Evolutionary conservation across 2,329 filamentous ascomycete genomes (phyloP), one percentile per base, ranked within the genome.

Genomic region (Lecanicillium sp.): DNA sequence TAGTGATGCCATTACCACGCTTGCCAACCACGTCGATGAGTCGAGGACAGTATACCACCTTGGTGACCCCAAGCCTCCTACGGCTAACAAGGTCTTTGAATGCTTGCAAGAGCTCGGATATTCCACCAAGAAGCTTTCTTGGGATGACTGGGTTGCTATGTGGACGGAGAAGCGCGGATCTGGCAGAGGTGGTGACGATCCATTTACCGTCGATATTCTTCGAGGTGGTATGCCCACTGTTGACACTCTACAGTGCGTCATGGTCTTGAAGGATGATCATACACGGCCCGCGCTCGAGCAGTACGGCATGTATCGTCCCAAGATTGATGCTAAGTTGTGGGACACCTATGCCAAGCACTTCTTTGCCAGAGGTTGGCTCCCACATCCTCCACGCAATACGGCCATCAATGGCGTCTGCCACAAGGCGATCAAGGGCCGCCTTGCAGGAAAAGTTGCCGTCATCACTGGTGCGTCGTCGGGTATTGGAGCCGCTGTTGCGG

Each of bases 381-480:
- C 76, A 5, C 68, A 65, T 3, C 70, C 80, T 14, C 83, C 84
- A 4, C 63, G 64, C 4, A 68, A 68, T 5, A 64, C 67, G 11
- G 46, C 53, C 17, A 42, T 46, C 45, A 61, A 59, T 32, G 48
- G 49, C 33, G 30, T 46, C 38, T 37, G 41, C 13, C 14, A 25
- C 14, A 34, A 37, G 9, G 35, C 29, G 11, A 9, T 29, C 19
- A 64, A 68, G 35, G 80, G 81, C 1, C 75, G 80, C 3, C 62
- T 88, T 3, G 73, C 70, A 29, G 83, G 82, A 11, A 73, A 75
- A 32, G 81, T 89, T 0, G 85, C 80, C 16, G 76, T 89, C 19
- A 68, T 89, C n/a, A 87, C 83, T 0, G 85, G 85, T 19, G 83
- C 84, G 3, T 87, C 83, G 3, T 87, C 83, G 2, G 84, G 85